phyloP scores from a whole-genome alignment of 2,329 filamentous ascomycete genomes.

The Dactylella cylindrospora region DNA sequence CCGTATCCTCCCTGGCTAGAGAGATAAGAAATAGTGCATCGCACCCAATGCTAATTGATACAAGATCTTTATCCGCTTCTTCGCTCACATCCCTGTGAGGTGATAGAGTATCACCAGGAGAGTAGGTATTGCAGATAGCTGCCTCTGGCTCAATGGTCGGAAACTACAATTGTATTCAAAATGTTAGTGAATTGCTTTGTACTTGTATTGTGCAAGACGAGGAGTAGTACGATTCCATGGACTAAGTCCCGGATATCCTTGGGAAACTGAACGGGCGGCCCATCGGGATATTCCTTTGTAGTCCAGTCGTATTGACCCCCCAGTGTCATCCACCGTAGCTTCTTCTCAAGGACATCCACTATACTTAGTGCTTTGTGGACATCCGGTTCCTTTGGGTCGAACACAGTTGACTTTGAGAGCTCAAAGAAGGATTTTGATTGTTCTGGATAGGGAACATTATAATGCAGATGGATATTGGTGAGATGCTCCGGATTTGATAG shows the following conservation, averaged over 20 bases:
- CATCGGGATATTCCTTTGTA: slow-evolving; percentile 72
- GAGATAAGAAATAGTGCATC: slow-evolving; percentile 86
- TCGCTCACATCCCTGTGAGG: slow-evolving; percentile 94
- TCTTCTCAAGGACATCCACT: slow-evolving; percentile 71
- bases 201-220: background rate
- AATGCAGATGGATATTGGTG: slow-evolving; percentile 88
- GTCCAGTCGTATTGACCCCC: slow-evolving; percentile 98
- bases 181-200: background rate
- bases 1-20: slow-evolving; percentile 56
- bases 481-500: slow-evolving; percentile 71
- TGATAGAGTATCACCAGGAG: slow-evolving; percentile 84
- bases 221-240: slow-evolving; percentile 10
- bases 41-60: slow-evolving; percentile 86
- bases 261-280: slow-evolving; percentile 71
- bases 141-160: slow-evolving; percentile 78
- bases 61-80: slow-evolving; percentile 71
- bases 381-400: slow-evolving; percentile 66
- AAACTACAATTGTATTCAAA: slow-evolving; percentile 62
- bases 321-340: slow-evolving; percentile 89
- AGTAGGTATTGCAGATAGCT: slow-evolving; percentile 92
- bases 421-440: slow-evolving; percentile 60
- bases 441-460: slow-evolving; percentile 66
- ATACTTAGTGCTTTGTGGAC: slow-evolving; percentile 75
- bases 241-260: slow-evolving; percentile 69
- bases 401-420: slow-evolving; percentile 53